Evolutionary conservation across 1,284 basidiomycete species (phyloP).

Genomic region (Ceratobasidium sp.): DNA sequence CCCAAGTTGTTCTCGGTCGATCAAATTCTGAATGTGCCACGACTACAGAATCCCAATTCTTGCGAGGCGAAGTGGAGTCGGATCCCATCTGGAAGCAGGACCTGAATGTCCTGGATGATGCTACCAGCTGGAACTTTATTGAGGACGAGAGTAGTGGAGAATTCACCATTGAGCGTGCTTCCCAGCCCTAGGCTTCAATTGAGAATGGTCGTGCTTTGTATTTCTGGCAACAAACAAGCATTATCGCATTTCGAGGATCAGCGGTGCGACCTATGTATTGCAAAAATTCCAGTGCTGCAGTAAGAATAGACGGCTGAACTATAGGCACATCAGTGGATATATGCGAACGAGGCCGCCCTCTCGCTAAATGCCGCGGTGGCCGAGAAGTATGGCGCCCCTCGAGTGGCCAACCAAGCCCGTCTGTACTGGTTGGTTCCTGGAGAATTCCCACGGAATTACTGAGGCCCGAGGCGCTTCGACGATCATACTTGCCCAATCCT

Average conservation of each 20-base stretch:
- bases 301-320: too few species aligned
- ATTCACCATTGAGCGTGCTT: background rate
- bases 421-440: too few species aligned
- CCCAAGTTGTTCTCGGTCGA: background rate
- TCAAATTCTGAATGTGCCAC: background rate
- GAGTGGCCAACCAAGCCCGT: too few species aligned
- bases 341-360: too few species aligned
- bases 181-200: background rate
- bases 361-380: too few species aligned
- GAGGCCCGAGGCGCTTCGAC: too few species aligned
- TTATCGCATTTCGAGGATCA: background rate
- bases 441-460: too few species aligned
- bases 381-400: too few species aligned
- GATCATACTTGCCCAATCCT: too few species aligned
- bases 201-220: background rate
- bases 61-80: background rate
- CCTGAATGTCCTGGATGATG: background rate
- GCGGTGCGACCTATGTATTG: background rate
- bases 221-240: background rate
- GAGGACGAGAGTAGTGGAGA: background rate
- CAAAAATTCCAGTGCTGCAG: too few species aligned
- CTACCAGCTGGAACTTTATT: background rate
- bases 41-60: background rate
- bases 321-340: too few species aligned
- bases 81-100: background rate